Base-by-base conservation (phyloP, 2,329 filamentous ascomycete species). In the Dryadomyces quercus-mongolicae region DNA sequence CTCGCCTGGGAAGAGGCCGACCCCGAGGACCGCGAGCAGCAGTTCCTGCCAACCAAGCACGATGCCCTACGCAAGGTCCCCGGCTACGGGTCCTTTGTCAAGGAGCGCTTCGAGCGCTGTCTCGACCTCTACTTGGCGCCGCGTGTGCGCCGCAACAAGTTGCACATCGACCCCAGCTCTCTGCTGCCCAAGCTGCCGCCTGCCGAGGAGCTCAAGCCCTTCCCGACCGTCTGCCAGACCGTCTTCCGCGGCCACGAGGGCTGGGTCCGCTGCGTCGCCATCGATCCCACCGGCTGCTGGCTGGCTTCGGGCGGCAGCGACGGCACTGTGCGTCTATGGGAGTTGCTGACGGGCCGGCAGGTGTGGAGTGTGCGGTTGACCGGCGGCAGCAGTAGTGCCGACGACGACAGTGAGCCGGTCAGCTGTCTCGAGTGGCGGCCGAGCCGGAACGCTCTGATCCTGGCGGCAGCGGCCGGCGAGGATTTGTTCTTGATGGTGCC, bases 161-260 rank as follows among this genome's bases (percentile, higher is more conserved):
- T 98, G 64, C 95, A 97, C 70, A 97, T 98, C 64, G 93, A 98
- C 63, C 93, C 93, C 3, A 86, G 87, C 68, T 95, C 89, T 42
- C 75, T 98, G 51, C 78, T 98, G 40, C 92, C 93, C 13, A 96
- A 96, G 67, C 76, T 98, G 8, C 93, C 94, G 8, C 88, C 86
- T 56, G 92, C 93, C 0, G 88, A 95, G 63, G 92, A 98, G 64
- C 77, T 98, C 55, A 89, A 89, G 64, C 93, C 93, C 2, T 98
- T 97, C 76, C 93, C 93, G 15, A 95, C 91, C 0, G 82, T 88
- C 9, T 92, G 88, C 62, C 86, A 91, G 47, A 88, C 89, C 6
- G 78, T 95, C 13, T 97, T 93, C 74, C 76, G 82, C 58, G 92
- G 92, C 12, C 93, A 98, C 64, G 82, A 89, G 58, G 92, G 92